These are phyloP conservation scores for Lactarius deliciosus DNA, from an alignment of 768 basidiomycete genomes.

Conservation along the genomic window DNA sequence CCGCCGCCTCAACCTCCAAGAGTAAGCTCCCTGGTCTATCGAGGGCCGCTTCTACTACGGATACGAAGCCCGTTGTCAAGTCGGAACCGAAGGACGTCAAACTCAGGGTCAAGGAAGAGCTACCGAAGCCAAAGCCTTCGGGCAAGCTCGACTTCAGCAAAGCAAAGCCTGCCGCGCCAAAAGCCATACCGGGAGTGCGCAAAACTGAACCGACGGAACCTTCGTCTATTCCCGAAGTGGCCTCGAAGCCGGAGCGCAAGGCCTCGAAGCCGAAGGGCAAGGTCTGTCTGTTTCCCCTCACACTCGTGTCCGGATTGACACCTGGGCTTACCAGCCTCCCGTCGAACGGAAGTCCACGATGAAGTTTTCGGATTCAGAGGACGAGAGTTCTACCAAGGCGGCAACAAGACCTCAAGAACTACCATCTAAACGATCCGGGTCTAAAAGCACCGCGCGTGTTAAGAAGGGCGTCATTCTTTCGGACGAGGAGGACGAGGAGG, in stretches of 20 bases:
- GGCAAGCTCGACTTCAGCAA: slow-evolving; percentile 54
- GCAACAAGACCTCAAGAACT: slow-evolving; percentile 17
- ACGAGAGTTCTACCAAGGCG: slow-evolving; percentile 15
- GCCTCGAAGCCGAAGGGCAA: slow-evolving; percentile 12
- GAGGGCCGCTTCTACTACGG: slow-evolving; percentile 20
- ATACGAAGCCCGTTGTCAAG: slow-evolving; percentile 32
- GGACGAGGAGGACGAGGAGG: slow-evolving; percentile 61
- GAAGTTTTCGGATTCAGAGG: slow-evolving; percentile 31
- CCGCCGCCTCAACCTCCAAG: slow-evolving; percentile 24
- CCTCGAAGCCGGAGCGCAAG: slow-evolving; percentile 20
- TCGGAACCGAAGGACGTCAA: slow-evolving; percentile 34
- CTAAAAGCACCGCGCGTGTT: slow-evolving; percentile 36
- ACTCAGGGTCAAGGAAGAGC: slow-evolving; percentile 28
- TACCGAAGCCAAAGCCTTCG: slow-evolving; percentile 38
- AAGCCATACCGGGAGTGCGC: slow-evolving; percentile 14
- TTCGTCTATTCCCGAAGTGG: slow-evolving; percentile 18
- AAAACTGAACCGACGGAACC: slow-evolving; percentile 28
- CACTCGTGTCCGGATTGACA: neutral
- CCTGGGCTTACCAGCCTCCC: slow-evolving; percentile 31
- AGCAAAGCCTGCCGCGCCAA: slow-evolving; percentile 26
- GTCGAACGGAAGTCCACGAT: slow-evolving; percentile 37
- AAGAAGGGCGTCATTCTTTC: slow-evolving; percentile 55
- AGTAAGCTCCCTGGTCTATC: slow-evolving; percentile 22
- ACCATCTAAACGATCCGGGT: slow-evolving; percentile 20
- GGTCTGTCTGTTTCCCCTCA: neutral